A percentile compares a stretch with the other conserved stretches of the same genome.
Evolutionary conservation across 257 asterid genomes (phyloP).

Genomic region (Solanum virginianum): DNA sequence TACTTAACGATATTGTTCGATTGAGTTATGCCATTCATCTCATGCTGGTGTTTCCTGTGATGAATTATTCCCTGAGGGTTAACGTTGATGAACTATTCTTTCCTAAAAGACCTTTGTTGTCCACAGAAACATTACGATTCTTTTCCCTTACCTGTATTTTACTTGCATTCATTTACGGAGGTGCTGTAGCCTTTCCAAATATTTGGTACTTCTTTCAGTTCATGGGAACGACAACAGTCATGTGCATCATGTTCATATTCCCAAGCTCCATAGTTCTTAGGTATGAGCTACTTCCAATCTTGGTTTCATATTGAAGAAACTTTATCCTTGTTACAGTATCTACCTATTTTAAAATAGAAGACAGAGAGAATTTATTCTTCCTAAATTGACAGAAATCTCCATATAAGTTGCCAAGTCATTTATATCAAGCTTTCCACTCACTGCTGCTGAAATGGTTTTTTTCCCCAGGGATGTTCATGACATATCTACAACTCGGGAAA

Average conservation of each 20-base stretch:
- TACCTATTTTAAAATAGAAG: neutral
- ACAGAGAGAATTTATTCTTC: neutral
- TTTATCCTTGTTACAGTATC: neutral
- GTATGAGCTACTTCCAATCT: slow-evolving; percentile 17
- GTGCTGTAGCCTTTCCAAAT: slow-evolving; percentile 72
- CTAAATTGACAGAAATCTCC: neutral
- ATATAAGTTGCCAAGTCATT: neutral
- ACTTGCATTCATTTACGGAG: slow-evolving; percentile 44
- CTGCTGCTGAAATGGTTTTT: neutral
- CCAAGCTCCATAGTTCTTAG: slow-evolving; percentile 87
- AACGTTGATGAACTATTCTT: slow-evolving; percentile 76
- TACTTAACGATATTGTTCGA: slow-evolving; percentile 55
- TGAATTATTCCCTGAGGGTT: slow-evolving; percentile 79
- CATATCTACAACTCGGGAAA: slow-evolving; percentile 50
- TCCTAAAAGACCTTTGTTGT: slow-evolving; percentile 41
- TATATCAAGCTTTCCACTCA: neutral
- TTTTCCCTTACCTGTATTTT: slow-evolving; percentile 39
- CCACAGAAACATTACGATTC: slow-evolving; percentile 39
- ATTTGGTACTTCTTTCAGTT: slow-evolving; percentile 97
- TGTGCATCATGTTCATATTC: slow-evolving; percentile 89
- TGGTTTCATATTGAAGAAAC: neutral
- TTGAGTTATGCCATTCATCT: slow-evolving; percentile 89
- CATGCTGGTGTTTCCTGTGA: slow-evolving; percentile 96
- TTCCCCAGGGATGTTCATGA: slow-evolving; percentile 58
- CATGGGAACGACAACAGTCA: slow-evolving; percentile 88